Evolutionary conservation across 225 moss, liverwort and hornwort genomes (phyloP).

Genomic region (Bryoerythrophyllum caledonicum): DNA sequence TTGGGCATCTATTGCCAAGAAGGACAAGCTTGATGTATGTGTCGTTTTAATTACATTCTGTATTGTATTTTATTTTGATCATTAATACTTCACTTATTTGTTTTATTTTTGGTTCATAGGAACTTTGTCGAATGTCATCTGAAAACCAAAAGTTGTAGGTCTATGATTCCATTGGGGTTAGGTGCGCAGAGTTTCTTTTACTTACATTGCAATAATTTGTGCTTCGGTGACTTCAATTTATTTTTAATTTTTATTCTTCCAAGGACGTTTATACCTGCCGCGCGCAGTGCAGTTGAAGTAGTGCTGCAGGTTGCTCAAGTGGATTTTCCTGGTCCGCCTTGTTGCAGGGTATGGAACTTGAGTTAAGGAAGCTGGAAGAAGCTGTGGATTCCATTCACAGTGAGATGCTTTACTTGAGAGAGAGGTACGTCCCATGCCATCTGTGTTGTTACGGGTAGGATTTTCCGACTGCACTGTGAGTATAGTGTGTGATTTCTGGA

Average conservation of each 20-base stretch:
- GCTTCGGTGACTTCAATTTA: not conserved
- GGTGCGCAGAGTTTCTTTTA: not conserved
- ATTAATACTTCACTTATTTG: no score
- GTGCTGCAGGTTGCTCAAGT: not conserved
- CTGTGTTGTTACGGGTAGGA: not conserved
- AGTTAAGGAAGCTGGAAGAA: slow-evolving; percentile 78
- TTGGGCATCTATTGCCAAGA: slow-evolving; percentile 80
- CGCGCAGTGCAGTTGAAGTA: not conserved
- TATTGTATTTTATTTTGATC: not conserved
- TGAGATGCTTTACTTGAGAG: slow-evolving; percentile 79
- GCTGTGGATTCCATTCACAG: slow-evolving; percentile 64
- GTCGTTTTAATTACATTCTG: not conserved
- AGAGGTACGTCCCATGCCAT: slow-evolving; percentile 43
- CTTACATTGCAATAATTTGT: not conserved
- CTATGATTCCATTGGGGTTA: not conserved
- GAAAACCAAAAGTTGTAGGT: not conserved
- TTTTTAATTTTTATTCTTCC: not conserved
- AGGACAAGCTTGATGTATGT: slow-evolving; percentile 87
- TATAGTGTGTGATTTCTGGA: not conserved
- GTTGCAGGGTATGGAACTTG: slow-evolving; percentile 73
- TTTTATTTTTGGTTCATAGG: no score
- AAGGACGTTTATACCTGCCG: not conserved
- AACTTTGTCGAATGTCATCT: not conserved
- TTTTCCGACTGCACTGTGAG: not conserved
- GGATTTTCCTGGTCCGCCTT: not conserved